These are phyloP conservation scores for Nicotiana attenuata DNA, from an alignment of 257 asterid species.

Conservation along the genomic window DNA sequence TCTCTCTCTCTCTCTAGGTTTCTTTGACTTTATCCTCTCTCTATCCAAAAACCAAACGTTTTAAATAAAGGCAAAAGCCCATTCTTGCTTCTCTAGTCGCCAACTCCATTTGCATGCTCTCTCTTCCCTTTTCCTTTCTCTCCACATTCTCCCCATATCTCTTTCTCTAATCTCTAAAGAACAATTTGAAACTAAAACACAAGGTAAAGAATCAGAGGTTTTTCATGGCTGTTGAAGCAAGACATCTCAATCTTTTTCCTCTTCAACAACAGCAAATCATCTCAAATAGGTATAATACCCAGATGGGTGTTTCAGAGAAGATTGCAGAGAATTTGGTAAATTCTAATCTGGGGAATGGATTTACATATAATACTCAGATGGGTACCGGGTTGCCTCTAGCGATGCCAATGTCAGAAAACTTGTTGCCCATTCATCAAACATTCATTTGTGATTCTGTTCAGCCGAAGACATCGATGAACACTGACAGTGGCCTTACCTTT, in stretches of 20 bases:
- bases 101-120: constrained; percentile 19
- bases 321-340: neutral
- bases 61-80: constrained; percentile 38
- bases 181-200: neutral
- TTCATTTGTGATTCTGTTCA: constrained; percentile 32
- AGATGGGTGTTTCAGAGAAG: too few relatives aligned
- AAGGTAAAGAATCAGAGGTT: neutral
- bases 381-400: neutral
- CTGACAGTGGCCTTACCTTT: constrained; percentile 53
- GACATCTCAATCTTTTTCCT: constrained; percentile 38
- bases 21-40: constrained; percentile 16
- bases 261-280: constrained; percentile 11
- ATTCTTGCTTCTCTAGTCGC: constrained; percentile 20
- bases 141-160: neutral
- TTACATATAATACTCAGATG: neutral
- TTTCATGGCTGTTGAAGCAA: constrained; percentile 69
- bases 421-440: constrained; percentile 25
- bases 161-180: too few relatives aligned
- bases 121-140: neutral
- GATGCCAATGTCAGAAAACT: constrained; percentile 33
- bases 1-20: constrained; percentile 18
- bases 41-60: constrained; percentile 25
- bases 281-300: neutral
- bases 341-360: neutral
- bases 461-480: constrained; percentile 49